Percentiles rank a stretch among this genome's conserved stretches.
phyloP scores from a whole-genome alignment of 192 early-diverging fungal species.

The Haplosporangium gracile region DNA sequence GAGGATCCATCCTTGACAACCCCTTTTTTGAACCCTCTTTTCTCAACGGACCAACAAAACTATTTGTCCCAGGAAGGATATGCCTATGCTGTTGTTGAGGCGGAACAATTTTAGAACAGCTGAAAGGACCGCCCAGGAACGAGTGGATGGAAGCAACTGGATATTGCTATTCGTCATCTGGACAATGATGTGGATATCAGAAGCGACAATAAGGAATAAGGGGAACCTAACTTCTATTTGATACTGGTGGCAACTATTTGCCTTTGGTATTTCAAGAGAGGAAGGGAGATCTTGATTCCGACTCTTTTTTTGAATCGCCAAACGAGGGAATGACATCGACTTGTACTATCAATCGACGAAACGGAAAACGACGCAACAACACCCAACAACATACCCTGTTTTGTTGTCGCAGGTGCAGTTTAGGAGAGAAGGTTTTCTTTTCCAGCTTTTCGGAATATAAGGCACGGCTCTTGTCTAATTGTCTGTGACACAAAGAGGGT shows the following conservation, averaged over 20 bases:
- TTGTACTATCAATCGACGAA: not conserved
- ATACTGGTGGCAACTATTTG: not conserved
- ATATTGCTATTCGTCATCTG: no score
- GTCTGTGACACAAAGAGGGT: slow-evolving; percentile 1
- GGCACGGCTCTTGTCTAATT: not conserved
- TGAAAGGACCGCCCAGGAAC: no score
- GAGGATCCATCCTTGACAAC: slow-evolving; percentile 1
- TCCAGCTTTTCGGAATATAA: not conserved
- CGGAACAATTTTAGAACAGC: not conserved
- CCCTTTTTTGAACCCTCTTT: not conserved
- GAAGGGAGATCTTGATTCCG: not conserved
- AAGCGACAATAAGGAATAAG: not conserved
- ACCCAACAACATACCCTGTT: not conserved
- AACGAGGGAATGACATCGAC: not conserved
- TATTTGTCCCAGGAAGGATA: not conserved
- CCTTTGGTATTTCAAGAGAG: not conserved
- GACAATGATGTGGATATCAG: no score
- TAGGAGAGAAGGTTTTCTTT: not conserved
- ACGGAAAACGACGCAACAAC: not conserved
- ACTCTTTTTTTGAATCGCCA: not conserved
- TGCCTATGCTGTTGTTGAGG: not conserved
- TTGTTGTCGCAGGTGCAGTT: not conserved
- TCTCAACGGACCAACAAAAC: not conserved
- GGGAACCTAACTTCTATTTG: not conserved
- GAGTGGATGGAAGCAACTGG: no score